Evolutionary conservation across 1,284 basidiomycete genomes (phyloP), one percentile per base, ranked within the genome.

Genomic region (Apiotrichum porosum): DNA sequence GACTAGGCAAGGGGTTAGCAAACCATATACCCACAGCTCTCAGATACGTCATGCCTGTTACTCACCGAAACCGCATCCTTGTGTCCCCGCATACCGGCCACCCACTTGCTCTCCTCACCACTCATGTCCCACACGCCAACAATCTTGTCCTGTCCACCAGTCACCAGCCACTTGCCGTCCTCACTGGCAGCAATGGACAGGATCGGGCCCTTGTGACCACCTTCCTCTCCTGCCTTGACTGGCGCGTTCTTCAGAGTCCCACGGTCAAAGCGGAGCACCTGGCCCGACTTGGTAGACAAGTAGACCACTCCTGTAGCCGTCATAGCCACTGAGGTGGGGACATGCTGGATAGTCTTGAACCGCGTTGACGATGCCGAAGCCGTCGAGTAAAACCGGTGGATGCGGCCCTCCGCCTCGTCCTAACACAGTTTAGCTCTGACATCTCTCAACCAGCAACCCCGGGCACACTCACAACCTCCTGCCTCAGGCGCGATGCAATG

Each of bases 201-300:
- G 1, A 98, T 80, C 66, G 92, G 86, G 61, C 91, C 89, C 1
- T 82, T 84, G 68, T 98, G 94, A 0, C 94, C 93, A 14, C 8
- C 19, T 10, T 30, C 37, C 39, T 41, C 39, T 44, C 79, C 72
- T 2, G 59, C 66, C 24, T 30, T 31, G 23, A 54, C 23, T 5
- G 38, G 35, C 4, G 36, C 19, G 21, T 37, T 15, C 47, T 40
- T 49, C 49, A 21, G 60, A 67, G 47, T 73, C 71, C 26, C 34
- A 13, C 44, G 31, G 42, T 36, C 47, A 82, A 87, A 91, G 66
- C 88, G 85, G 47, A 84, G 78, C 63, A 95, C 86, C 10, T 79
- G 77, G 3, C 90, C 91, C 58, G 91, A 87, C 68, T 95, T 97
- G 6, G 85, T 85, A 0, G 88, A 77, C 0, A 86, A 86, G 36